phyloP scores from a whole-genome alignment of 2,329 filamentous ascomycete genomes.

The Calcarisporium arbuscula region DNA sequence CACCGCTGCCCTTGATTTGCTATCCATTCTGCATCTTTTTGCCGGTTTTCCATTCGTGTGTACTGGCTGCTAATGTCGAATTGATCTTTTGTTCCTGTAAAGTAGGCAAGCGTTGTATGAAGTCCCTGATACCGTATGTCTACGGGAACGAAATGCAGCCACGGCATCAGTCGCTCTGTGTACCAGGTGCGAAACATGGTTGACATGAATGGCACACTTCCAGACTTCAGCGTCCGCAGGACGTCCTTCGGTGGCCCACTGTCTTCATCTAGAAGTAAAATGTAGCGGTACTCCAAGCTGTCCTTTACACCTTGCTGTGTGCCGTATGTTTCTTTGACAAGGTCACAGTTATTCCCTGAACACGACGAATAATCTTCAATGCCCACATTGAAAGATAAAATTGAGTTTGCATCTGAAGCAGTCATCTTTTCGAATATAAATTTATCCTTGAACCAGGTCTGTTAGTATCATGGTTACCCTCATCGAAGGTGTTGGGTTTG shows the following conservation, averaged over 20 bases:
- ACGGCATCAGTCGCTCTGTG: conserved; percentile 65
- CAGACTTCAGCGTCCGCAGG: conserved; percentile 58
- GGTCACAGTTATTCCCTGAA: conserved; percentile 34
- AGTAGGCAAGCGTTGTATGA: conserved; percentile 70
- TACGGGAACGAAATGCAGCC: conserved; percentile 75
- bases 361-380: conserved; percentile 54
- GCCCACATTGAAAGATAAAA: conserved; percentile 50
- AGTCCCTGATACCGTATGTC: conserved; percentile 68
- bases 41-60: conserved; percentile 40
- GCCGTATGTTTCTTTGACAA: conserved; percentile 24
- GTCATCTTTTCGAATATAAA: conserved; percentile 52
- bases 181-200: conserved; percentile 76
- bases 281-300: conserved; percentile 61
- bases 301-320: conserved; percentile 31
- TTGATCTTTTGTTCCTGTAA: conserved; percentile 48
- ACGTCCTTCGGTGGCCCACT: conserved; percentile 56
- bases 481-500: conserved; percentile 44
- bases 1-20: conserved; percentile 59
- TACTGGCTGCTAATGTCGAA: conserved; percentile 37
- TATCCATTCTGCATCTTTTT: conserved; percentile 55
- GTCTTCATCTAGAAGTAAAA: conserved; percentile 67
- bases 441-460: conserved; percentile 22
- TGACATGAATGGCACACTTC: conserved; percentile 62
- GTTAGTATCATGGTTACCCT: conserved; percentile 53
- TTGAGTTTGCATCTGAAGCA: conserved; percentile 45